Base-by-base conservation (phyloP, 2,329 filamentous ascomycete genomes). In the Cryphonectria nitschkei region DNA sequence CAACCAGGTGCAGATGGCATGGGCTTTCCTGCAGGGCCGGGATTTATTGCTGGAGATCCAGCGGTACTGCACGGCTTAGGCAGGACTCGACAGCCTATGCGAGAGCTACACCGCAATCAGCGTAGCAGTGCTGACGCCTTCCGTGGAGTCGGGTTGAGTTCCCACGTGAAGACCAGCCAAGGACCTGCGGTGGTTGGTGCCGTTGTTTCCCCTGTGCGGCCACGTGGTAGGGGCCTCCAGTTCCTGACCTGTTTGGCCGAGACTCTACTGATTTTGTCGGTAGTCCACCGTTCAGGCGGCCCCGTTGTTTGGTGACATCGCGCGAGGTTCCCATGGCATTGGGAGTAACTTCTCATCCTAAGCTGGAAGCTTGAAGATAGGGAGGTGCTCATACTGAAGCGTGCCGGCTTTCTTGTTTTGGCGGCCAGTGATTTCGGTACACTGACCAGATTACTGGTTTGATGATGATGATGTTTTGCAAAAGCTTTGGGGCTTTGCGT, bases 1-100 rank as follows among this genome's bases (percentile, higher is more conserved):
- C 22, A 75, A 76, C 37, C 63, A 72, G 29, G 66, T 66, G 46
- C 22, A 50, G 65, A 61, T 32, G 70, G 74, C 19, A 70, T 78
- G 34, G 77, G 77, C 19, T 62, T 81, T 39, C 76, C 79, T 29
- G 76, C 74, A 7, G 76, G 79, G 43, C 77, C 79, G 7, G 78
- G 79, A 19, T 71, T 79, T 7, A 76, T 79, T n/a, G 68, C 74
- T n/a, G 78, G 78, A 11, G 76, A 78, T 19, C 75, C 76, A 37
- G 68, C 63, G 14, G 62, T 68, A 9, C 32, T 64, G 5, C 70
- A 68, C 29, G 72, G 73, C 1, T 61, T 67, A 9, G 62, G 67
- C 22, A 50, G 70, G 11, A 50, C 65, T n/a, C 71, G 71, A 11
- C 64, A 67, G 37, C 61, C 68, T 14, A 54, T 68, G 22, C 39